Conservation (phyloP, 1,139 yeast genomes). For the Geotrichum klebahnii region DNA sequence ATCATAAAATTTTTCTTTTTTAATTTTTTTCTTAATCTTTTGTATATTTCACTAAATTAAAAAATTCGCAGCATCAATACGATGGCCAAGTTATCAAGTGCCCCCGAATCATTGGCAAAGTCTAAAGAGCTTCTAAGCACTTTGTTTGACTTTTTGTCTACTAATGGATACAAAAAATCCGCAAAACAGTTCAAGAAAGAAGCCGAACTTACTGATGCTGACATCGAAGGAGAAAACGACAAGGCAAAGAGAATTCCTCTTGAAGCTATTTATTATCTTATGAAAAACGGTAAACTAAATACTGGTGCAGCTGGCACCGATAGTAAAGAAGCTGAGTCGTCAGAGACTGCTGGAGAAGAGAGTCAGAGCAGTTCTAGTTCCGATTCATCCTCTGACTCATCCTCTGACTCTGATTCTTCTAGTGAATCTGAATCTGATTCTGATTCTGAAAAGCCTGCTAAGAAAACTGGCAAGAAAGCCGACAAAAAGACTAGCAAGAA, state of each 20-base stretch:
- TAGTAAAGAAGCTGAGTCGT: slow-evolving; percentile 19
- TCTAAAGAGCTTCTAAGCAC: slow-evolving; percentile 22
- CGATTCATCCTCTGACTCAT: slow-evolving; percentile 6
- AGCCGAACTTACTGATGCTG: slow-evolving; percentile 14
- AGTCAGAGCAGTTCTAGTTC: too few relatives aligned
- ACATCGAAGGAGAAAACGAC: slow-evolving; percentile 13
- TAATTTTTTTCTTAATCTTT: neutral
- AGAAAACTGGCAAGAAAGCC: too few relatives aligned
- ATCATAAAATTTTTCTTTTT: neutral
- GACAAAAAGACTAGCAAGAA: too few relatives aligned
- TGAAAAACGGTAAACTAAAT: slow-evolving; percentile 18
- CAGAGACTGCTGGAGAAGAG: slow-evolving; percentile 28
- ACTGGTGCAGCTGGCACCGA: slow-evolving; percentile 8
- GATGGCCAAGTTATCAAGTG: slow-evolving; percentile 2
- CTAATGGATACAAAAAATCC: slow-evolving; percentile 26
- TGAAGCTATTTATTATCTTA: slow-evolving; percentile 18
- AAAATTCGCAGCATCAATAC: neutral
- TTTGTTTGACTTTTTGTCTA: slow-evolving; percentile 23
- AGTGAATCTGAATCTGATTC: too few relatives aligned
- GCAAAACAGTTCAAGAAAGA: slow-evolving; percentile 28
- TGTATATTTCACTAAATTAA: neutral
- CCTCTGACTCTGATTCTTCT: slow-evolving; percentile 28
- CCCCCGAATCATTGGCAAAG: slow-evolving; percentile 19
- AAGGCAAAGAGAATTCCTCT: slow-evolving; percentile 14
- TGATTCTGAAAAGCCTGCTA: too few relatives aligned